Evolutionary conservation across 177 flowering plant genomes (phyloP).

Genomic region (Vitis hybrid): DNA sequence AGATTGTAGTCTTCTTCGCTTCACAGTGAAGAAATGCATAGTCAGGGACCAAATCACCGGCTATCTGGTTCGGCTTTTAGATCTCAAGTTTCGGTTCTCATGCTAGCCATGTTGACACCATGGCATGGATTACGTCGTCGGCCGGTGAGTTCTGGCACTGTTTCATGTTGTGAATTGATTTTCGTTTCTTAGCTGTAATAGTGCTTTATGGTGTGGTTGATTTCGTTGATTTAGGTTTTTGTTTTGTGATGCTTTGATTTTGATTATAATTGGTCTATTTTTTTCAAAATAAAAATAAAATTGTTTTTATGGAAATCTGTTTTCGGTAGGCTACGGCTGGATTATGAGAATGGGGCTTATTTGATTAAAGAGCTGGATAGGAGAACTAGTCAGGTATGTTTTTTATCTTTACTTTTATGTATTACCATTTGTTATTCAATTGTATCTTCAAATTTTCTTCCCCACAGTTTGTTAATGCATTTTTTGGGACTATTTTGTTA

Average conservation of each 20-base stretch:
- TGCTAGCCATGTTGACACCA: conserved; percentile 52
- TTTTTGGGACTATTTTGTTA: no score
- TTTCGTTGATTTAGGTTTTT: no score
- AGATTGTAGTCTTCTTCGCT: no score
- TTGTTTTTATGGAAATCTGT: background rate
- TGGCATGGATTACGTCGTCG: conserved; percentile 58
- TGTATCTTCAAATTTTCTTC: no score
- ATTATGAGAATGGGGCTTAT: conserved; percentile 72
- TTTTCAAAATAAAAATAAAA: background rate
- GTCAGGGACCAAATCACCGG: conserved; percentile 27
- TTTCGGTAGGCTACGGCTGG: conserved; percentile 74
- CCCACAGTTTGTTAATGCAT: no score
- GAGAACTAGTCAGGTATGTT: no score
- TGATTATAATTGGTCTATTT: background rate
- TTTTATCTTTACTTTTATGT: no score
- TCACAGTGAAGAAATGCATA: conserved; percentile 13
- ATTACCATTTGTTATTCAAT: no score
- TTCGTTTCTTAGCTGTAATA: background rate
- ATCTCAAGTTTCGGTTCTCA: conserved; percentile 37
- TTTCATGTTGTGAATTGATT: background rate
- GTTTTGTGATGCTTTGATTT: background rate
- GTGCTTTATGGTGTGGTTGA: no score
- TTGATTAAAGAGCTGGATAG: conserved; percentile 81
- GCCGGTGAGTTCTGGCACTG: conserved; percentile 48
- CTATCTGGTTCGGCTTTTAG: conserved; percentile 24